These are phyloP conservation scores for Dillenia suffruticosa DNA, from an alignment of 164 flowering plant species.

Conservation along the genomic window DNA sequence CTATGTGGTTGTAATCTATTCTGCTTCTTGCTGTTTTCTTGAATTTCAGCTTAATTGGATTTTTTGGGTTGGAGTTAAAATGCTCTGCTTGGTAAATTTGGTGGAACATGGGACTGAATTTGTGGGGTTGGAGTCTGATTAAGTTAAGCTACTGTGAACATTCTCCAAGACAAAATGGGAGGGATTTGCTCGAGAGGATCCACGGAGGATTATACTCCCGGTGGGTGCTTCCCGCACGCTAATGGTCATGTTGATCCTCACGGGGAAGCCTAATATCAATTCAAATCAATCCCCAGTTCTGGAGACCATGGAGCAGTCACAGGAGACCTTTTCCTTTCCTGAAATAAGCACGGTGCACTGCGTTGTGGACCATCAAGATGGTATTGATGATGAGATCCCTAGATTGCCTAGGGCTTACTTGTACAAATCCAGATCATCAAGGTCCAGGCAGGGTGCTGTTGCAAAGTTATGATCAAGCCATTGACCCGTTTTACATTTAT, in stretches of 20 bases:
- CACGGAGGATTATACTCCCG: constrained; percentile 44
- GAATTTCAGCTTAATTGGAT: constrained; percentile 13
- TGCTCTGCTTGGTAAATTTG: constrained; percentile 9
- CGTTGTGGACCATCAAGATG: constrained; percentile 24
- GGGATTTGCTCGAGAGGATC: constrained; percentile 82
- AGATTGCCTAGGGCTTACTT: constrained; percentile 55
- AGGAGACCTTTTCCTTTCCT: constrained; percentile 50
- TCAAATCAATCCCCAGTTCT: constrained; percentile 21
- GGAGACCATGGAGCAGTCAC: constrained; percentile 26
- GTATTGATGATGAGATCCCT: constrained; percentile 65
- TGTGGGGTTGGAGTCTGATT: background rate
- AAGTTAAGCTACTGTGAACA: background rate
- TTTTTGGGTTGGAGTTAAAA: constrained; percentile 26
- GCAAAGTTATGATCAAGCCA: constrained; percentile 50
- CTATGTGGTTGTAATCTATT: too few relatives aligned
- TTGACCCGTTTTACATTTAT: too few relatives aligned
- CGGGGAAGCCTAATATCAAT: constrained; percentile 20
- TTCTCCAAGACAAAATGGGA: constrained; percentile 44
- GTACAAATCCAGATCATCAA: constrained; percentile 55
- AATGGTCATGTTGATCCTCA: constrained; percentile 33
- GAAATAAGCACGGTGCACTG: constrained; percentile 20
- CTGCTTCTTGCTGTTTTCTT: background rate
- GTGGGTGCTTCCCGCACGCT: constrained; percentile 36
- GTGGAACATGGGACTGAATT: background rate
- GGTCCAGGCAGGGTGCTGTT: constrained; percentile 56